phyloP scores from a whole-genome alignment of 164 flowering plant genomes.

The Cinnamomum micranthum region DNA sequence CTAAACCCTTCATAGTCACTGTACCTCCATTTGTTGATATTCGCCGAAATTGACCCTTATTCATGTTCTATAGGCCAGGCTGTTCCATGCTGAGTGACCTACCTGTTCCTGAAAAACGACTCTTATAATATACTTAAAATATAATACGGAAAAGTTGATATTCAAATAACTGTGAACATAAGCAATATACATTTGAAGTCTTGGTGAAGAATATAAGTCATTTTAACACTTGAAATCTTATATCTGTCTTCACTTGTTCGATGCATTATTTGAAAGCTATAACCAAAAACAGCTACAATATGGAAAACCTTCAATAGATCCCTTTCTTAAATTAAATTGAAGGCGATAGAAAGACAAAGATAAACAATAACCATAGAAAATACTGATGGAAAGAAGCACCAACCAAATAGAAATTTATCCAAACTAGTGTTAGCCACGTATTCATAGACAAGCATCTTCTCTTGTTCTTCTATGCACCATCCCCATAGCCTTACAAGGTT shows the following conservation, averaged over 20 bases:
- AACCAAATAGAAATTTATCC: conserved; percentile 26
- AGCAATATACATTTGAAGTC: too few relatives aligned
- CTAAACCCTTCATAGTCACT: too few relatives aligned
- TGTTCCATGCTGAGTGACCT: too few relatives aligned
- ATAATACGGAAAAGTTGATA: too few relatives aligned
- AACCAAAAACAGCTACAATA: background rate
- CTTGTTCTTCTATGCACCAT: conserved; percentile 20
- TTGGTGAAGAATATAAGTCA: too few relatives aligned
- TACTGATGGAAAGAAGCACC: background rate
- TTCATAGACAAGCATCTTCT: conserved; percentile 29
- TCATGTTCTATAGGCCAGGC: too few relatives aligned
- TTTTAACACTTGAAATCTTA: too few relatives aligned
- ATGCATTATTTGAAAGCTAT: background rate
- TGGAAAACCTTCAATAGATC: background rate
- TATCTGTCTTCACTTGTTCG: background rate
- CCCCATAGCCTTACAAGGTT: conserved; percentile 32
- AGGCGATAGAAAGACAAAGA: background rate
- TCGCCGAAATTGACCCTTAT: too few relatives aligned
- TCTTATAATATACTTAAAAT: too few relatives aligned
- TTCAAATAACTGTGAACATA: too few relatives aligned
- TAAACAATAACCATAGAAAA: background rate
- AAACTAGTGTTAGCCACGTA: conserved; percentile 29
- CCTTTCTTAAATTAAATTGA: background rate
- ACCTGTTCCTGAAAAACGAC: too few relatives aligned
- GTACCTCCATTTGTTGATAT: too few relatives aligned